Conservation (phyloP, 148 eudicot species). For the Nyssa sinensis region DNA sequence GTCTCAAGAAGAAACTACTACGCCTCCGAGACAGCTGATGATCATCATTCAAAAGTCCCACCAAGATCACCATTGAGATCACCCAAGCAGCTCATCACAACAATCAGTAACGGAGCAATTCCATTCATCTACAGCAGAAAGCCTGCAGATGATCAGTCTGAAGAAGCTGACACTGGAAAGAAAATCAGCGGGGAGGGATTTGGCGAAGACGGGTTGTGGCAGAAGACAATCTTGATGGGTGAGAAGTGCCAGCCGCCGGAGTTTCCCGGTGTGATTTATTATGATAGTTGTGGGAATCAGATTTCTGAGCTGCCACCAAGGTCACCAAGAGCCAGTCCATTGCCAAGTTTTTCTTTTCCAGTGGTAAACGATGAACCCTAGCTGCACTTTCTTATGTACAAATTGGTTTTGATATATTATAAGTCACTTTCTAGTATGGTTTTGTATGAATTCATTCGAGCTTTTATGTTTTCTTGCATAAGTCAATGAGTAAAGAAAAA, state of each 20-base stretch:
- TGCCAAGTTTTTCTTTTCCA: constrained; percentile 35
- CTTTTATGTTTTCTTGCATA: neutral
- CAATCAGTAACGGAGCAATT: constrained; percentile 29
- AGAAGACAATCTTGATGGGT: constrained; percentile 74
- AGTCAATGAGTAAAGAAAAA: too few relatives aligned
- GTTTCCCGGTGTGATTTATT: constrained; percentile 74
- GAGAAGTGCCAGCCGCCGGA: constrained; percentile 81
- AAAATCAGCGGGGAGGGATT: constrained; percentile 24
- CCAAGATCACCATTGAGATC: constrained; percentile 35
- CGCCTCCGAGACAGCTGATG: neutral
- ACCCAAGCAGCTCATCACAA: constrained; percentile 40
- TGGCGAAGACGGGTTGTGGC: constrained; percentile 75
- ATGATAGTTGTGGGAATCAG: constrained; percentile 51
- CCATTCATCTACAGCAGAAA: constrained; percentile 12
- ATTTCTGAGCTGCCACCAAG: constrained; percentile 56
- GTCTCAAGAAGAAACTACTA: constrained; percentile 11
- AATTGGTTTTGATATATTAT: neutral
- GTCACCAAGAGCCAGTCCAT: constrained; percentile 48
- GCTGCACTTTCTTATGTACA: neutral
- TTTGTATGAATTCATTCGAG: neutral
- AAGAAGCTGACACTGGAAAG: neutral
- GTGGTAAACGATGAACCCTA: constrained; percentile 24
- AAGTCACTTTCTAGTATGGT: neutral
- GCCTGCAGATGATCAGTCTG: constrained; percentile 4
- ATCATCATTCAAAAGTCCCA: constrained; percentile 4